Conservation (phyloP, 768 basidiomycete genomes). For the Boletus vinaceobasis region DNA sequence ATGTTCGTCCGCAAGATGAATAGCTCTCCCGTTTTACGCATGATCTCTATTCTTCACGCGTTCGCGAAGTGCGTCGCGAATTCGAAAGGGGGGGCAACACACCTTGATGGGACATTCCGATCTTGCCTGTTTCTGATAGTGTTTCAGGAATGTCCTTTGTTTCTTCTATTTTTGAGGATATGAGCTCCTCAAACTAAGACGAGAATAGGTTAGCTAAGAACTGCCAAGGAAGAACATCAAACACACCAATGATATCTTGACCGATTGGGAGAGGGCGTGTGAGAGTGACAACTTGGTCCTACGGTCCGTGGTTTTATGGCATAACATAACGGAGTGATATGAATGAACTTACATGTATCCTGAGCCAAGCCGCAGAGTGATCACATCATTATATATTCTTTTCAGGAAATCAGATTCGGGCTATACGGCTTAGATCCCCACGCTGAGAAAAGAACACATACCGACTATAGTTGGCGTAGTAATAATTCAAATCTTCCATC, state of each 20-base stretch:
- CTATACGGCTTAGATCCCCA: slow-evolving; percentile 22
- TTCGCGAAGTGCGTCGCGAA: slow-evolving; percentile 10
- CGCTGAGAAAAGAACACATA: slow-evolving; percentile 31
- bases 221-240: slow-evolving; percentile 4
- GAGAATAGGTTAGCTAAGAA: not conserved
- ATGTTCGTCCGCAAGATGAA: slow-evolving; percentile 94
- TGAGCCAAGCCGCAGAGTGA: slow-evolving; percentile 89
- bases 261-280: slow-evolving; percentile 92
- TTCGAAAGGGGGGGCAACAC: slow-evolving; percentile 6
- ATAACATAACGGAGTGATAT: slow-evolving; percentile 8
- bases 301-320: slow-evolving; percentile 4
- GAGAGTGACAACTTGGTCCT: slow-evolving; percentile 97
- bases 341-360: slow-evolving; percentile 77
- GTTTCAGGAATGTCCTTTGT: slow-evolving; percentile 95
- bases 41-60: slow-evolving; percentile 62
- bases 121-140: slow-evolving; percentile 92
- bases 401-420: slow-evolving; percentile 26
- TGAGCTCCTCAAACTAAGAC: slow-evolving; percentile 81
- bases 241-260: slow-evolving; percentile 87
- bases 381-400: slow-evolving; percentile 96
- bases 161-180: slow-evolving; percentile 90
- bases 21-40: slow-evolving; percentile 94
- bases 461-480: slow-evolving; percentile 97
- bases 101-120: slow-evolving; percentile 86
- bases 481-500: slow-evolving; percentile 96